phyloP scores from a whole-genome alignment of 345 rosid genomes.

The Eucalyptus cloeziana region DNA sequence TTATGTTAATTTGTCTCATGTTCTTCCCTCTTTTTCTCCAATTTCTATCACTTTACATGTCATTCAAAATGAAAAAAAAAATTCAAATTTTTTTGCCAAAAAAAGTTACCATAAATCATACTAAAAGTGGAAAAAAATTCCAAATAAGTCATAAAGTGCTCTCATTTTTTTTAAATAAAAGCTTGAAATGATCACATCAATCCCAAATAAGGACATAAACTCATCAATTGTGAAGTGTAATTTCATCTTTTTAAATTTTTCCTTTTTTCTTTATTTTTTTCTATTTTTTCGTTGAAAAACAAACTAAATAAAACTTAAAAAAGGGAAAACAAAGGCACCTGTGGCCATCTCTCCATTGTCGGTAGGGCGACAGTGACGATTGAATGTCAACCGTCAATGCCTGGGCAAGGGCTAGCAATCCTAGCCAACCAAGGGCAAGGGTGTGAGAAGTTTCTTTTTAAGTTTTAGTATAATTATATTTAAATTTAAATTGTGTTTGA shows the following conservation, averaged over 20 bases:
- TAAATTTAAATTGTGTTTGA: no score
- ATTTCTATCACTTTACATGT: not conserved
- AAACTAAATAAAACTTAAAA: no score
- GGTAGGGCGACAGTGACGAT: fast-evolving
- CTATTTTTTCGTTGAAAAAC: no score
- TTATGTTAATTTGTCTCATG: no score
- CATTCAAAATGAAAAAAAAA: not conserved
- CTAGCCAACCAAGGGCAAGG: fast-evolving
- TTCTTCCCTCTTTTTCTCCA: not conserved
- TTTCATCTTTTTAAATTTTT: no score
- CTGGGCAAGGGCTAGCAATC: fast-evolving
- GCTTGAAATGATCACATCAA: fast-evolving
- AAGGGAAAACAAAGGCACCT: fast-evolving
- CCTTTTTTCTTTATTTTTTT: no score
- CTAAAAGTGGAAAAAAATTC: not conserved
- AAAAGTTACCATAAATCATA: not conserved
- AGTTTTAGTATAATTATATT: no score
- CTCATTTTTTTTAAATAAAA: not conserved
- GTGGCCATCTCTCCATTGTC: fast-evolving
- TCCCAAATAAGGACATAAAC: fast-evolving
- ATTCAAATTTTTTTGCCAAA: not conserved
- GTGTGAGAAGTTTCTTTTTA: no score
- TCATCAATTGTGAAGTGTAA: no score
- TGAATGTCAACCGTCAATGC: no score
- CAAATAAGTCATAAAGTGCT: fast-evolving